Conservation (phyloP, 805 yeast species). For the Lachancea meyersii region DNA sequence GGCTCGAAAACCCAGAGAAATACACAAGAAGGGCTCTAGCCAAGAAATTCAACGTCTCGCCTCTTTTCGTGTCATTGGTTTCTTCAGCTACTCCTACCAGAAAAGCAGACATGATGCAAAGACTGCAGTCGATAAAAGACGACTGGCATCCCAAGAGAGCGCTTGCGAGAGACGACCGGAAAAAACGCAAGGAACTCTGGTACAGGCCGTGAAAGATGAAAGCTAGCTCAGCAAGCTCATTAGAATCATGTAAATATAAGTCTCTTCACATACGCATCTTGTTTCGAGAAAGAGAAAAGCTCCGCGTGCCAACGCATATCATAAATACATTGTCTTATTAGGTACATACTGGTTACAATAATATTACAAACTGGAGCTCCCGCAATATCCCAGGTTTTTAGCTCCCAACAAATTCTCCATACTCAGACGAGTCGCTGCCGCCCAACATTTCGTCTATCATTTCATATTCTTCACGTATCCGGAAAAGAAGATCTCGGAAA, state of each 20-base stretch:
- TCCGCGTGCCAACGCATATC: too few relatives aligned
- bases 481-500: slow-evolving; percentile 23
- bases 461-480: slow-evolving; percentile 28
- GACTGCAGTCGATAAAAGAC: slow-evolving; percentile 41
- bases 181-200: slow-evolving; percentile 58
- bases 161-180: slow-evolving; percentile 49
- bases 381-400: too few relatives aligned
- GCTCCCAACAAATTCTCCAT: slow-evolving; percentile 8
- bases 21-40: slow-evolving; percentile 64
- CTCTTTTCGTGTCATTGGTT: slow-evolving; percentile 47
- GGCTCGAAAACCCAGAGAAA: slow-evolving; percentile 50
- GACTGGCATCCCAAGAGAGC: slow-evolving; percentile 45
- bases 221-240: neutral
- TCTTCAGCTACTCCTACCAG: slow-evolving; percentile 41
- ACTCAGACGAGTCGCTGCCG: slow-evolving; percentile 9
- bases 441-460: slow-evolving; percentile 25
- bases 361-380: slow-evolving; percentile 3
- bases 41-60: slow-evolving; percentile 47
- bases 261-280: too few relatives aligned
- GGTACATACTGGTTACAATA: neutral
- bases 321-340: neutral
- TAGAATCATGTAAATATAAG: slow-evolving; percentile 8
- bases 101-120: slow-evolving; percentile 39
- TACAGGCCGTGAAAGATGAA: slow-evolving; percentile 37
- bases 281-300: too few relatives aligned